Evolutionary conservation across 179 eudicot genomes (phyloP).

Genomic region (Corrigiola litoralis): DNA sequence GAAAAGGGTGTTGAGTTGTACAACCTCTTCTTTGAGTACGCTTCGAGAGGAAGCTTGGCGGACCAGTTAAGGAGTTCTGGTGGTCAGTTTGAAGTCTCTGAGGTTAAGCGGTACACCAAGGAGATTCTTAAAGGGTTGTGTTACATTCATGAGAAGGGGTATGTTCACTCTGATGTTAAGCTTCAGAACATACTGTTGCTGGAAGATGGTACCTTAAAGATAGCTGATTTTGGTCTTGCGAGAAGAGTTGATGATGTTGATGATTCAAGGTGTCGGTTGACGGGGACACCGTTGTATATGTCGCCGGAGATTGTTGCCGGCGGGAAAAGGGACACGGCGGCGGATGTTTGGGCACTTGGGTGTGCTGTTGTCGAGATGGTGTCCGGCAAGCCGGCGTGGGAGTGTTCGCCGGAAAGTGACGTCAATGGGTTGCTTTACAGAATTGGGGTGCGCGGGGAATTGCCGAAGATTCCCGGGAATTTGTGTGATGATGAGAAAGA

Average conservation of each 20-base stretch:
- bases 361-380: constrained; percentile 47
- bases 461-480: constrained; percentile 32
- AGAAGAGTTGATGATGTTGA: constrained; percentile 21
- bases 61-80: constrained; percentile 35
- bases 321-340: constrained; percentile 34
- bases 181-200: constrained; percentile 51
- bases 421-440: constrained; percentile 28
- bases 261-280: constrained; percentile 29
- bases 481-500: constrained; percentile 35
- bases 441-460: constrained; percentile 30
- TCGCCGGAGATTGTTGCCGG: constrained; percentile 66
- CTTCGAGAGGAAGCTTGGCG: constrained; percentile 48
- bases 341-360: constrained; percentile 53
- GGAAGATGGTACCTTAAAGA: constrained; percentile 31
- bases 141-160: constrained; percentile 50
- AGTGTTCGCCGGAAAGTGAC: constrained; percentile 23
- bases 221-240: constrained; percentile 82
- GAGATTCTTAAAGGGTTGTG: constrained; percentile 48
- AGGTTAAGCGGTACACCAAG: constrained; percentile 37
- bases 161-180: constrained; percentile 75
- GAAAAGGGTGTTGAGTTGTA: constrained; percentile 44
- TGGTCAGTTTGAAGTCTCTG: constrained; percentile 29
- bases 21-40: constrained; percentile 70
- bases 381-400: constrained; percentile 37
- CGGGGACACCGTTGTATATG: constrained; percentile 86